Conservation (phyloP, 805 yeast genomes). For the Spathaspora gorwiae region DNA sequence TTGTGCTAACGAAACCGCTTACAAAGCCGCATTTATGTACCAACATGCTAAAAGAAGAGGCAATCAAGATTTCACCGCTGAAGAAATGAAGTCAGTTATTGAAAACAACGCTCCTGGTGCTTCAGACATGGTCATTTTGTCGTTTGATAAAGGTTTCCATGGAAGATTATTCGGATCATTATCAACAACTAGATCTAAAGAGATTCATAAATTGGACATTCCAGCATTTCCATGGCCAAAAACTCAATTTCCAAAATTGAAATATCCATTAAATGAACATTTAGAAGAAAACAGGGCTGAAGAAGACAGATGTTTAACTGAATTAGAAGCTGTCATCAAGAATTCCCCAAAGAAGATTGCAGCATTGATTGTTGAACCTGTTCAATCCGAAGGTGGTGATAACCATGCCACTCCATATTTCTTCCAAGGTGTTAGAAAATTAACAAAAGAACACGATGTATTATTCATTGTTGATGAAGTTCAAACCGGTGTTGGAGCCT, state of each 20-base stretch:
- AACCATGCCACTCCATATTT: slow-evolving; percentile 61
- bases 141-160: slow-evolving; percentile 53
- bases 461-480: slow-evolving; percentile 68
- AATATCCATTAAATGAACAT: slow-evolving; percentile 36
- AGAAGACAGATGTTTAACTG: slow-evolving; percentile 44
- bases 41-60: slow-evolving; percentile 55
- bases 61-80: slow-evolving; percentile 37
- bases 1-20: slow-evolving; percentile 67
- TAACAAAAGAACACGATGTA: slow-evolving; percentile 53
- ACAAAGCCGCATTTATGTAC: slow-evolving; percentile 67
- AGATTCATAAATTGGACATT: slow-evolving; percentile 53
- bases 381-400: slow-evolving; percentile 75
- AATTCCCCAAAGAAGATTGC: slow-evolving; percentile 44
- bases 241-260: slow-evolving; percentile 42
- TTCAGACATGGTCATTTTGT: slow-evolving; percentile 49
- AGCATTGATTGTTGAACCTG: slow-evolving; percentile 54
- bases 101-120: slow-evolving; percentile 48
- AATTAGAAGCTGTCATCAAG: slow-evolving; percentile 36
- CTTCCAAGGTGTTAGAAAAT: slow-evolving; percentile 58
- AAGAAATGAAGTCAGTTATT: slow-evolving; percentile 47
- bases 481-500: slow-evolving; percentile 72
- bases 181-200: slow-evolving; percentile 53
- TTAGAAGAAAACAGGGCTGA: slow-evolving; percentile 41
- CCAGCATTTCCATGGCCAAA: slow-evolving; percentile 61
- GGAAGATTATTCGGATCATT: slow-evolving; percentile 54